These are phyloP conservation scores for Agaricus bisporus DNA, from an alignment of 768 basidiomycete genomes.

Conservation along the genomic window DNA sequence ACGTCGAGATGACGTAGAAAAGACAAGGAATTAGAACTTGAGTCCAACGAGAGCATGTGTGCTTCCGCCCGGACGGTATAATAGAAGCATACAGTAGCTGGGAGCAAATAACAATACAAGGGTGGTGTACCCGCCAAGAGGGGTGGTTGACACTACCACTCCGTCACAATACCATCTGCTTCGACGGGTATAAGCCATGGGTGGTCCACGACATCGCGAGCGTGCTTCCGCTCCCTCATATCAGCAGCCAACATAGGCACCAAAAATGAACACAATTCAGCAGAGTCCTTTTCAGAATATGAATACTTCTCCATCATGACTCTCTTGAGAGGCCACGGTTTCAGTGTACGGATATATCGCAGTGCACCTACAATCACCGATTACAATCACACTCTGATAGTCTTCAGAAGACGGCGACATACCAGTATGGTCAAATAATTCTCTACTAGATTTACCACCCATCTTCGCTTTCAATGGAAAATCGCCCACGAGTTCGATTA, in stretches of 20 bases:
- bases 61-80: neutral
- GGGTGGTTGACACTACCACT: conserved; percentile 30
- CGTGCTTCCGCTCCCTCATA: conserved; percentile 60
- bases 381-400: neutral
- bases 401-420: conserved; percentile 15
- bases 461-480: conserved; percentile 67
- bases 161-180: conserved; percentile 35
- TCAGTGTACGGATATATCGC: conserved; percentile 68
- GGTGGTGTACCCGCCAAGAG: neutral
- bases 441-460: conserved; percentile 79
- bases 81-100: neutral
- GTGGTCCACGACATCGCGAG: conserved; percentile 70
- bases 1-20: neutral
- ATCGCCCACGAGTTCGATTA: conserved; percentile 87
- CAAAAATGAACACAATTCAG: conserved; percentile 58
- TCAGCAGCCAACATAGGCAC: conserved; percentile 73
- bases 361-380: conserved; percentile 41
- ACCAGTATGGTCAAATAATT: conserved; percentile 77
- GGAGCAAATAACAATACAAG: neutral
- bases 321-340: conserved; percentile 74
- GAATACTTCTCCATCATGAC: conserved; percentile 91
- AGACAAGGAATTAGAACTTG: neutral
- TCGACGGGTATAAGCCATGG: conserved; percentile 54
- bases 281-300: conserved; percentile 53
- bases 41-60: neutral